Evolutionary conservation across 2,329 filamentous ascomycete genomes (phyloP).

Genomic region (Curvularia sp.): DNA sequence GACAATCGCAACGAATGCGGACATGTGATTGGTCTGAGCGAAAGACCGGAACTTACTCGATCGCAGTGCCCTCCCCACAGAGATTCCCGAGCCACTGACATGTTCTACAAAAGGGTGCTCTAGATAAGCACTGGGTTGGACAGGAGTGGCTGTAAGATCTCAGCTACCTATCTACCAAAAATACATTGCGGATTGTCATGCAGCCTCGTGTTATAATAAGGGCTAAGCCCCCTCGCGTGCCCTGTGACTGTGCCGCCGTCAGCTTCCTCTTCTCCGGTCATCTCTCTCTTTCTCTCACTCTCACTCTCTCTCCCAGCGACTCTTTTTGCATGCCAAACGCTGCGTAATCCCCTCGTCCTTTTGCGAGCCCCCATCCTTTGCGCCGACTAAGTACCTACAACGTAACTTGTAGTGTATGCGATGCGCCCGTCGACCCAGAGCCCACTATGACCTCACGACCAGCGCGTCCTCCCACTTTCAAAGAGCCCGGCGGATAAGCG

Average conservation of each 20-base stretch:
- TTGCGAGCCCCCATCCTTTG: neutral
- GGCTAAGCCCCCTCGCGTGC: constrained; percentile 10
- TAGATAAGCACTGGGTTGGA: constrained; percentile 8
- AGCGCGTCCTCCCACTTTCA: constrained; percentile 17
- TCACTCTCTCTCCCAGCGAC: neutral
- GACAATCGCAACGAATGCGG: neutral
- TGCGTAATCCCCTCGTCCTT: neutral
- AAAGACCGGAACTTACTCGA: neutral
- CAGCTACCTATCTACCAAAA: neutral
- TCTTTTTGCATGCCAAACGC: neutral
- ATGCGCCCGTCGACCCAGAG: neutral
- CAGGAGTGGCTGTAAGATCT: constrained; percentile 6
- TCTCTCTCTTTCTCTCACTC: neutral
- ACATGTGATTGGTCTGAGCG: neutral
- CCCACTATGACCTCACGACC: constrained; percentile 33
- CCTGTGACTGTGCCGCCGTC: constrained; percentile 3
- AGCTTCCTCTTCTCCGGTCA: constrained; percentile 5
- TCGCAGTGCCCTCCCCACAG: constrained; percentile 1
- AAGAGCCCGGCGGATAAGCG: constrained; percentile 29
- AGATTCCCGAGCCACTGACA: constrained; percentile 1
- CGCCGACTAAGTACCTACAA: constrained; percentile 2
- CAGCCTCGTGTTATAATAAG: constrained; percentile 15
- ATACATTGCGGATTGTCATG: constrained; percentile 6
- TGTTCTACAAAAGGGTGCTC: constrained; percentile 3
- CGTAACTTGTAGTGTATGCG: constrained; percentile 9